These are phyloP conservation scores for Penicillium crystallinum DNA, from an alignment of 495 filamentous ascomycete species.

Conservation along the genomic window DNA sequence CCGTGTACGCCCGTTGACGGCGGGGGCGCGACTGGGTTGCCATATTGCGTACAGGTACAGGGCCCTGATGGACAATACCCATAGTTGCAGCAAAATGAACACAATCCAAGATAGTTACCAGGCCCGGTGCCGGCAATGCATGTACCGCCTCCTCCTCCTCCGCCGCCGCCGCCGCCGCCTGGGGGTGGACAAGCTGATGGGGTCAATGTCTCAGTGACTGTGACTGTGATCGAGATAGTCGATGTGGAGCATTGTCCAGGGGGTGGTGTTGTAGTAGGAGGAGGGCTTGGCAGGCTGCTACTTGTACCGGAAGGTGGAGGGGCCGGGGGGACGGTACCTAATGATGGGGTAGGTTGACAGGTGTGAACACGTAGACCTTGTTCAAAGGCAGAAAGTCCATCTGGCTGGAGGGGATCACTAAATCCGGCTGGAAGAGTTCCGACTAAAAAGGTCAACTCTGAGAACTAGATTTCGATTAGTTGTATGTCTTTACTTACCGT, in stretches of 20 bases:
- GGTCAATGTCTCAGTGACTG: constrained; percentile 11
- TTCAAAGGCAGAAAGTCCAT: constrained; percentile 36
- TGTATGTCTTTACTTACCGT: constrained; percentile 22
- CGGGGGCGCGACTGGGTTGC: constrained; percentile 22
- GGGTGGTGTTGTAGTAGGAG: constrained; percentile 5
- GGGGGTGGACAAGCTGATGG: constrained; percentile 10
- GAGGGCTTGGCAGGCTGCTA: constrained; percentile 3
- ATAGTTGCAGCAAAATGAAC: constrained; percentile 34
- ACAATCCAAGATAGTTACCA: constrained; percentile 39
- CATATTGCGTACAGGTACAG: constrained; percentile 35
- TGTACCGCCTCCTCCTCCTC: background rate
- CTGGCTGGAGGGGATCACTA: constrained; percentile 36
- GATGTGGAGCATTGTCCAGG: constrained; percentile 8
- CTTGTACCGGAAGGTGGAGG: constrained; percentile 9
- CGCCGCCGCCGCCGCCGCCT: constrained; percentile 1
- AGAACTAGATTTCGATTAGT: no score
- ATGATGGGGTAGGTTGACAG: constrained; percentile 41
- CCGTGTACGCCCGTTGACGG: constrained; percentile 24
- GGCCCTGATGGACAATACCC: constrained; percentile 38
- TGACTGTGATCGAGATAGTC: constrained; percentile 5
- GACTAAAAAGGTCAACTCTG: no score
- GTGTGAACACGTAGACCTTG: constrained; percentile 43
- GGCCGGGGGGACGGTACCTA: constrained; percentile 25
- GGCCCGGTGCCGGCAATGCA: constrained; percentile 36
- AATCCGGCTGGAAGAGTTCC: constrained; percentile 42